A percentile compares a stretch with the other conserved stretches of the same genome.
These are phyloP conservation scores for Chrysanthemum makinoi DNA, from an alignment of 129 eudicot species.

Conservation along the genomic window DNA sequence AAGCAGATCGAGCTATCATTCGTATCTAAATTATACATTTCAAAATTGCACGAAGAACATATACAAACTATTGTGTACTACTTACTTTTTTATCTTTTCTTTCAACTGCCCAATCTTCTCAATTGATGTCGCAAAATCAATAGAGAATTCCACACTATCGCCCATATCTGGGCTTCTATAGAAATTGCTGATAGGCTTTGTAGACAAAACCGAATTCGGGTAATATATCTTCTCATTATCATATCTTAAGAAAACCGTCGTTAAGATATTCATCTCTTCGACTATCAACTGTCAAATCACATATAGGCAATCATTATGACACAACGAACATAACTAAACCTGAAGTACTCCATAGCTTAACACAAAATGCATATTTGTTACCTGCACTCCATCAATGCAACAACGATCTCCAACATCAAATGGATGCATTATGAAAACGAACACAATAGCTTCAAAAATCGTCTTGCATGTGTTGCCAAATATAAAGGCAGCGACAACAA, in stretches of 20 bases:
- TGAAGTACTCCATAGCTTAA: neutral
- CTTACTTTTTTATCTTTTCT: constrained; percentile 67
- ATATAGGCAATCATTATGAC: neutral
- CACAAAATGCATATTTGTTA: constrained; percentile 5
- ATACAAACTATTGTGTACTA: constrained; percentile 22
- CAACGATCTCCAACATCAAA: constrained; percentile 98
- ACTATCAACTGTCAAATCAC: constrained; percentile 66
- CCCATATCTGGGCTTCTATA: constrained; percentile 94
- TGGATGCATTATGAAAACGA: constrained; percentile 93
- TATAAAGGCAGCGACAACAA: constrained; percentile 82
- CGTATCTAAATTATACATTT: neutral
- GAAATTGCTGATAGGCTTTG: constrained; percentile 87
- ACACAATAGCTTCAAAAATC: constrained; percentile 84
- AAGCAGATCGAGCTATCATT: neutral
- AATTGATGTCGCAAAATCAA: constrained; percentile 73
- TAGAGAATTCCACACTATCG: constrained; percentile 66
- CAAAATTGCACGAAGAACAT: constrained; percentile 6
- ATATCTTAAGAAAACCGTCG: constrained; percentile 69
- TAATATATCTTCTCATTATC: constrained; percentile 83
- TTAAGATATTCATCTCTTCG: constrained; percentile 90
- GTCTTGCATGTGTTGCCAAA: constrained; percentile 97
- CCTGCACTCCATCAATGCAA: constrained; percentile 78
- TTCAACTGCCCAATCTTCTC: constrained; percentile 66
- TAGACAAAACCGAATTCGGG: constrained; percentile 77
- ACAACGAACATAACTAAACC: neutral